phyloP scores from a whole-genome alignment of 2,329 filamentous ascomycete genomes.

The Neonectria faginata region DNA sequence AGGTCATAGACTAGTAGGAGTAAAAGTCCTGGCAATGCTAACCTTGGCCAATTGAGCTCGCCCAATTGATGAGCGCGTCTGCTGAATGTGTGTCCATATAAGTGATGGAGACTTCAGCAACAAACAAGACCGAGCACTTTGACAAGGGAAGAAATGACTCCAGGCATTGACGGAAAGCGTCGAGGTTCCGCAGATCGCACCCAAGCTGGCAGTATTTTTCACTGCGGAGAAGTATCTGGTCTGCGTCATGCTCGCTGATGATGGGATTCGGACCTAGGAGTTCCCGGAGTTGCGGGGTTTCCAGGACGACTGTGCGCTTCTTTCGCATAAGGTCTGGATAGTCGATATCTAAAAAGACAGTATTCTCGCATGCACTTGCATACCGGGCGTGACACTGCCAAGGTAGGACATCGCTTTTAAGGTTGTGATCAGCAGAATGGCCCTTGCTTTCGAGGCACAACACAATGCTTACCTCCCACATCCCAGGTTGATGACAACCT shows the following conservation, averaged over 20 bases:
- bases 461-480: conserved; percentile 83
- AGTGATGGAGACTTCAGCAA: conserved; percentile 90
- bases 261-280: conserved; percentile 49
- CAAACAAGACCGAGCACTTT: conserved; percentile 76
- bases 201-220: conserved; percentile 82
- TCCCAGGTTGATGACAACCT: conserved; percentile 85
- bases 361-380: conserved; percentile 65
- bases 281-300: conserved; percentile 67
- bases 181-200: conserved; percentile 80
- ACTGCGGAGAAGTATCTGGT: conserved; percentile 70
- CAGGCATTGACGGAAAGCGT: conserved; percentile 69
- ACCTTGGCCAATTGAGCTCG: conserved; percentile 77
- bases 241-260: conserved; percentile 54
- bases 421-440: conserved; percentile 1
- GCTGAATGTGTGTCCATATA: conserved; percentile 84
- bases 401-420: conserved; percentile 82
- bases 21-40: conserved; percentile 42
- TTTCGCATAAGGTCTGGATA: conserved; percentile 82
- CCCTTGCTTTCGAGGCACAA: not conserved
- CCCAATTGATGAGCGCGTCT: conserved; percentile 82
- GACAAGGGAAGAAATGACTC: conserved; percentile 67
- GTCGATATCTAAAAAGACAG: conserved; percentile 85
- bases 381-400: conserved; percentile 84
- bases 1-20: not conserved
- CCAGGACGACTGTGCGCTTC: conserved; percentile 76